A percentile compares a stretch with the other conserved stretches of the same genome.
These are phyloP conservation scores for Cercospora canescens DNA, from an alignment of 2,329 filamentous ascomycete species.

Conservation along the genomic window DNA sequence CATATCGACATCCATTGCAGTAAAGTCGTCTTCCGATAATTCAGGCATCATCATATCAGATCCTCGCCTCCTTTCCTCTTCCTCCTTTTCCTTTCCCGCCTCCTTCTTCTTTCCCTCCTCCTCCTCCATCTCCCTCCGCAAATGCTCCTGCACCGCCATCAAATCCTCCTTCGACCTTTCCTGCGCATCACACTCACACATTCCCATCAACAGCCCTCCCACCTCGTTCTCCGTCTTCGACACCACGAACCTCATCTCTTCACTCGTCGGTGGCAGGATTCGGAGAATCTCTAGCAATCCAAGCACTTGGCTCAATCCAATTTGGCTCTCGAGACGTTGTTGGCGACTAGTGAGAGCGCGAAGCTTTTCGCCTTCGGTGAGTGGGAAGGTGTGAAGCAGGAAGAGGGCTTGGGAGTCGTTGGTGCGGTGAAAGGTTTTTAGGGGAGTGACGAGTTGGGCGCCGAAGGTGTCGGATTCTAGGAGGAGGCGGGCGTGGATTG, in stretches of 20 bases:
- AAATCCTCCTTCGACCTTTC: neutral
- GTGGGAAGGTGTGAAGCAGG: neutral
- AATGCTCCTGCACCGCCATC: neutral
- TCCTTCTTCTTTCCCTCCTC: neutral
- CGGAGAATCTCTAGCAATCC: neutral
- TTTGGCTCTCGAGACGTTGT: neutral
- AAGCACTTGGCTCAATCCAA: neutral
- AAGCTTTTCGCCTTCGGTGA: neutral
- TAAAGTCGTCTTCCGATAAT: no score
- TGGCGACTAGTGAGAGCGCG: neutral
- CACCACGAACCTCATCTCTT: neutral
- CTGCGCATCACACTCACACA: conserved; percentile 2
- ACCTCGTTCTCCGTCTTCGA: neutral
- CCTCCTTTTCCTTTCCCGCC: neutral
- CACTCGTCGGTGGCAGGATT: neutral
- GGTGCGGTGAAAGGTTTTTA: neutral
- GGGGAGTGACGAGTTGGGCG: neutral
- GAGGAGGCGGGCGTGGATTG: conserved; percentile 1
- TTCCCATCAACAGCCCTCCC: neutral
- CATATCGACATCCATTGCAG: neutral
- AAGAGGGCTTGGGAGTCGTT: neutral
- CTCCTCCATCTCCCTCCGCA: neutral
- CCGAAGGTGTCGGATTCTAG: neutral
- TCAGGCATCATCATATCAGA: neutral
- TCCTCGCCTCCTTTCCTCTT: neutral